Conservation (phyloP, 495 filamentous ascomycete species). For the Aspergillus sparsus region DNA sequence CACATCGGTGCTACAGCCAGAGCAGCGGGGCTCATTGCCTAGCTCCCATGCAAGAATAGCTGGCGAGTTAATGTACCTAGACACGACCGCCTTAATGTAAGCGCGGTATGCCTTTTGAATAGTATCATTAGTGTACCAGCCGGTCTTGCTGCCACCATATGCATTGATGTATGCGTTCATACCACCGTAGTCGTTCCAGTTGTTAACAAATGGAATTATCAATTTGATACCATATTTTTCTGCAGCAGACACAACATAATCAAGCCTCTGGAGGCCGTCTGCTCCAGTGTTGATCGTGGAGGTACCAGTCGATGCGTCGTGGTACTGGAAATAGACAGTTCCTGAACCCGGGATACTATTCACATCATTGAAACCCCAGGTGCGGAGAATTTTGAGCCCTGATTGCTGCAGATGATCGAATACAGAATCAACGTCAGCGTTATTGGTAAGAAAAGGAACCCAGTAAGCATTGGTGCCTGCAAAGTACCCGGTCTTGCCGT, state of each 20-base stretch:
- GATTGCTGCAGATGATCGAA: conserved; percentile 44
- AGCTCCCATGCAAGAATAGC: conserved; percentile 74
- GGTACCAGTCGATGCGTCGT: neutral
- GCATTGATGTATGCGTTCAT: conserved; percentile 60
- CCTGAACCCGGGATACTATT: conserved; percentile 45
- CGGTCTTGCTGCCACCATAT: conserved; percentile 54
- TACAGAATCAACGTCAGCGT: conserved; percentile 51
- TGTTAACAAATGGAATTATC: conserved; percentile 58
- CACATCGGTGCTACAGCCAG: conserved; percentile 56
- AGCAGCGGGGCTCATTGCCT: conserved; percentile 70
- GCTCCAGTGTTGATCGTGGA: conserved; percentile 11
- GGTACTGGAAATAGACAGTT: neutral
- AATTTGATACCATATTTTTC: conserved; percentile 60
- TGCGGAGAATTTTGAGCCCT: conserved; percentile 64
- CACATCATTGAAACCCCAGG: conserved; percentile 72
- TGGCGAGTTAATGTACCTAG: conserved; percentile 54
- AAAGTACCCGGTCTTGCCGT: conserved; percentile 61
- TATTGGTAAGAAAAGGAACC: conserved; percentile 64
- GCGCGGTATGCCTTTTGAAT: conserved; percentile 61
- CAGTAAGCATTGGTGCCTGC: conserved; percentile 76
- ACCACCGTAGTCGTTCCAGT: conserved; percentile 22
- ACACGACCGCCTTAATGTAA: conserved; percentile 64
- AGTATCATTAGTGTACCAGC: conserved; percentile 57
- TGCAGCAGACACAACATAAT: conserved; percentile 63
- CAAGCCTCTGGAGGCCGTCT: conserved; percentile 54